Percentiles rank a stretch among this genome's conserved stretches.
phyloP scores from a whole-genome alignment of 148 eudicot genomes.

The Chenopodium berlandieri region DNA sequence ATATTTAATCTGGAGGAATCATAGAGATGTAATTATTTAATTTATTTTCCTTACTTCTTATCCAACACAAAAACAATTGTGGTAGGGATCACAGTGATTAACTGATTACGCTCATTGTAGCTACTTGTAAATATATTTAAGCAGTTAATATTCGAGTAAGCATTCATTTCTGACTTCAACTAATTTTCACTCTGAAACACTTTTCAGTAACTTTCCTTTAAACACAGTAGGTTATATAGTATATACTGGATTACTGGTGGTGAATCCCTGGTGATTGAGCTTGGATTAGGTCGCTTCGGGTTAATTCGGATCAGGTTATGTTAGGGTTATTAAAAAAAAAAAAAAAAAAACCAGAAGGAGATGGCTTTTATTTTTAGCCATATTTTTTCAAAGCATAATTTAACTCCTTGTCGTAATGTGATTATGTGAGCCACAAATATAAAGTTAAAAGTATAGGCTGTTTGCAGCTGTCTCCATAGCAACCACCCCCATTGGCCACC shows the following conservation, averaged over 20 bases:
- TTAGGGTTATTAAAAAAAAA: no score
- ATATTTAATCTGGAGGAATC: background rate
- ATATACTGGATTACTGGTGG: no score
- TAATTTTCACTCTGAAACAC: background rate
- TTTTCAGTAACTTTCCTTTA: background rate
- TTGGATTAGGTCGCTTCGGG: no score
- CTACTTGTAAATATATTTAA: constrained; percentile 26
- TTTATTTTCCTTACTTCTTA: constrained; percentile 3
- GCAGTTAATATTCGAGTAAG: background rate
- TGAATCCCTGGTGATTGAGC: no score
- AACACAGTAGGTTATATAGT: background rate
- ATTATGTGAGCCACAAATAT: background rate
- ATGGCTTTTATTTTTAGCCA: no score
- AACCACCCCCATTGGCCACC: background rate
- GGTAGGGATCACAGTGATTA: constrained; percentile 25
- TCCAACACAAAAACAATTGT: constrained; percentile 19
- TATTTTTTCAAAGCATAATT: no score
- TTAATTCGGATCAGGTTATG: no score
- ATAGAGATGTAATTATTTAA: constrained; percentile 31
- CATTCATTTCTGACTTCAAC: background rate
- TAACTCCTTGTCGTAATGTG: no score
- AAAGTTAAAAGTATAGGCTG: background rate
- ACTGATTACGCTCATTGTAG: constrained; percentile 23
- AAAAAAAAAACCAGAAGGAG: no score
- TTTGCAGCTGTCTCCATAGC: background rate